Conservation (phyloP, 177 flowering plant species). For the Vitis hybrid region DNA sequence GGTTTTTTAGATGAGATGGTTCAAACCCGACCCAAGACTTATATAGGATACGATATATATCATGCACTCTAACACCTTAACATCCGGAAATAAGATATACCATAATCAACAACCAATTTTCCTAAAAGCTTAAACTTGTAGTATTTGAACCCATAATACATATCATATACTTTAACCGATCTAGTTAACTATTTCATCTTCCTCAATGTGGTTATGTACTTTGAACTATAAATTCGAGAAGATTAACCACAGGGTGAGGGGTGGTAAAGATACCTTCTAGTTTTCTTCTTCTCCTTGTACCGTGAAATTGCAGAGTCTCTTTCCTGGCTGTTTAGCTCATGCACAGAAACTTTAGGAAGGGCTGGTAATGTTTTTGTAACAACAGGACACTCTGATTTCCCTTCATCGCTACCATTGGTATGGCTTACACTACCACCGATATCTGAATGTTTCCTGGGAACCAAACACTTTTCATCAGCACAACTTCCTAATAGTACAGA, state of each 20-base stretch:
- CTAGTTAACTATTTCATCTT: too few species aligned
- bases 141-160: too few species aligned
- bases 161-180: too few species aligned
- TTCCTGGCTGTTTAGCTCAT: constrained; percentile 50
- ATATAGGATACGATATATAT: too few species aligned
- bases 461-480: constrained; percentile 25
- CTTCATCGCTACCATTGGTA: constrained; percentile 9
- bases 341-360: constrained; percentile 27
- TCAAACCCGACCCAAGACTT: too few species aligned
- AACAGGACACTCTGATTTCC: constrained; percentile 16
- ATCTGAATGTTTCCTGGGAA: constrained; percentile 31
- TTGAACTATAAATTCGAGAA: neutral
- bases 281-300: constrained; percentile 86
- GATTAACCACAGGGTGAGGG: neutral
- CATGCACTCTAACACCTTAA: too few species aligned
- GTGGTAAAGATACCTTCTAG: constrained; percentile 58
- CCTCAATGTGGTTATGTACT: neutral
- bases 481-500: constrained; percentile 14
- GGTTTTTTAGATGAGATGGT: too few species aligned
- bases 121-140: too few species aligned
- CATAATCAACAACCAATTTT: too few species aligned
- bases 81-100: too few species aligned
- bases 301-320: constrained; percentile 72
- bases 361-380: constrained; percentile 7
- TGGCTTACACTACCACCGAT: constrained; percentile 13